A percentile compares a stretch with the other conserved stretches of the same genome.
Conservation (phyloP, 495 filamentous ascomycete genomes). For the Clavariopsis aquatica region DNA sequence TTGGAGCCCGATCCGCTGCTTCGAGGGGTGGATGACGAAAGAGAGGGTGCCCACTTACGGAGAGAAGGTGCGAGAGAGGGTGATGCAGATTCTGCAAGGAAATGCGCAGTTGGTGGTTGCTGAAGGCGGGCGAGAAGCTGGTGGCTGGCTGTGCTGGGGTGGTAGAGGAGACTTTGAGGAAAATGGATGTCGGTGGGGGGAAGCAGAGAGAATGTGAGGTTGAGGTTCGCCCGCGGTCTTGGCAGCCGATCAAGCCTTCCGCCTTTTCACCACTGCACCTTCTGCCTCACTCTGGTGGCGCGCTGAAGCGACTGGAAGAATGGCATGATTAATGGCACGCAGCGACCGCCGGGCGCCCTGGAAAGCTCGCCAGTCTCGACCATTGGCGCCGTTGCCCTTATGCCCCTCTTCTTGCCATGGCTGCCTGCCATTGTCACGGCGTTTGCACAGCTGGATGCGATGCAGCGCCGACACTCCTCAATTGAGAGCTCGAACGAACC, state of each 20-base stretch:
- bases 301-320: background rate
- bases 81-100: background rate
- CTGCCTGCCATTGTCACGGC: background rate
- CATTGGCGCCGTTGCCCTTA: background rate
- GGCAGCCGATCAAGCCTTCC: constrained; percentile 15
- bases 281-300: background rate
- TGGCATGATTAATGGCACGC: background rate
- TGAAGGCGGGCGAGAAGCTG: constrained; percentile 4
- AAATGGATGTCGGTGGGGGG: constrained; percentile 3
- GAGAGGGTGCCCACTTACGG: constrained; percentile 28
- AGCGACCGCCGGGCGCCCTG: background rate
- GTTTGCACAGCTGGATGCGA: background rate
- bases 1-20: constrained; percentile 8
- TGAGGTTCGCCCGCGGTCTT: constrained; percentile 3
- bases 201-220: background rate
- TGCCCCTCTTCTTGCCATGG: background rate
- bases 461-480: background rate
- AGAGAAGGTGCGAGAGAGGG: background rate
- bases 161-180: background rate
- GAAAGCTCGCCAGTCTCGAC: background rate
- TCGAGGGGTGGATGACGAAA: constrained; percentile 29
- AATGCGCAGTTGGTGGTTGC: constrained; percentile 1
- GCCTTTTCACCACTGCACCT: background rate
- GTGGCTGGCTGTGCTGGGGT: constrained; percentile 10
- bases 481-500: background rate